Evolutionary conservation across 768 basidiomycete species (phyloP).

Genomic region (Macrolepiota dolichaula): DNA sequence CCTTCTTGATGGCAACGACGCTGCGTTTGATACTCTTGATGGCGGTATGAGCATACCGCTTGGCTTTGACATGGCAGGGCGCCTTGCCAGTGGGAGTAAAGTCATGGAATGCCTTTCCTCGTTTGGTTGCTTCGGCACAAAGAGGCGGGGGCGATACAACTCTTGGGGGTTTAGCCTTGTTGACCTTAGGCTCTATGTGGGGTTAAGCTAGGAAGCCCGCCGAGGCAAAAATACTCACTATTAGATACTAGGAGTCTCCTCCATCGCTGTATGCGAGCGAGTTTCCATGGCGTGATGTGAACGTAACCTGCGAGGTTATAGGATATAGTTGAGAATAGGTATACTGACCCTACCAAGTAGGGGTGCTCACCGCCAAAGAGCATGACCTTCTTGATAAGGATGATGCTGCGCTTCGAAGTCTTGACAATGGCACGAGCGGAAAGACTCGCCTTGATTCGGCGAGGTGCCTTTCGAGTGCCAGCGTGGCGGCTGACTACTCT

Average conservation of each 20-base stretch:
- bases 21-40: not conserved
- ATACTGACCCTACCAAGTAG: not conserved
- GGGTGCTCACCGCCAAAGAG: not conserved
- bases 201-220: not conserved
- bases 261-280: not conserved
- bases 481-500: not conserved
- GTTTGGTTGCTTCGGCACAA: not conserved
- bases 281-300: not conserved
- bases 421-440: not conserved
- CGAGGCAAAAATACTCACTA: not conserved
- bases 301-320: not conserved
- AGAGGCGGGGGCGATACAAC: not conserved
- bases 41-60: not conserved
- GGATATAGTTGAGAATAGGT: not conserved
- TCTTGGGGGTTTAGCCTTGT: not conserved
- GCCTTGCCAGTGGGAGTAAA: not conserved
- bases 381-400: not conserved
- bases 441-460: not conserved
- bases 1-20: not conserved
- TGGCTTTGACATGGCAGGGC: too few relatives aligned
- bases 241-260: not conserved
- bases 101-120: not conserved
- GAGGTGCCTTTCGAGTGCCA: not conserved
- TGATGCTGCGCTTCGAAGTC: not conserved
- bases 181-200: not conserved